phyloP scores from a whole-genome alignment of 2,329 filamentous ascomycete species.

The Fusarium floridanum region DNA sequence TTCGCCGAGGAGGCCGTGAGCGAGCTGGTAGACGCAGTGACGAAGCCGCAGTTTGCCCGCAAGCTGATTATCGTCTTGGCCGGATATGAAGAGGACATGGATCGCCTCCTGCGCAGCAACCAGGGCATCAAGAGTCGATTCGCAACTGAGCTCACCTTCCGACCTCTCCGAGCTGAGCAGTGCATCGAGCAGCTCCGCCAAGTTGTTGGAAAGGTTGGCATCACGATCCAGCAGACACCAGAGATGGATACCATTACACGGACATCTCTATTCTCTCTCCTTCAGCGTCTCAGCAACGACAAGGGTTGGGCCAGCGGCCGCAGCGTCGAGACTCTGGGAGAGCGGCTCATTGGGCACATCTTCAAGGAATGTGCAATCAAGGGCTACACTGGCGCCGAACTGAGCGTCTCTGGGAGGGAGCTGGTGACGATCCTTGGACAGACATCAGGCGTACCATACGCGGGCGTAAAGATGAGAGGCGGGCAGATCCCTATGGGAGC shows the following conservation, averaged over 20 bases:
- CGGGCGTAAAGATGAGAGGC: slow-evolving; percentile 41
- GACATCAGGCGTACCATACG: slow-evolving; percentile 44
- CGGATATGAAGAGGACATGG: slow-evolving; percentile 76
- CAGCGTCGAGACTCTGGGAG: slow-evolving; percentile 69
- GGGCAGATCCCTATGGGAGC: slow-evolving; percentile 48
- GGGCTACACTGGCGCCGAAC: slow-evolving; percentile 46
- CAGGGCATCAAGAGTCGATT: slow-evolving; percentile 74
- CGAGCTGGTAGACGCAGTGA: slow-evolving; percentile 64
- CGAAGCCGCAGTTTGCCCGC: slow-evolving; percentile 67
- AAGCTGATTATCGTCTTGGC: slow-evolving; percentile 76
- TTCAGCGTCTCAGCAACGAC: slow-evolving; percentile 58
- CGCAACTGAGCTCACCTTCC: slow-evolving; percentile 71
- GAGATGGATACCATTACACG: slow-evolving; percentile 43
- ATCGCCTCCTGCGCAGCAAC: slow-evolving; percentile 71
- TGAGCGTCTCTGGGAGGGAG: slow-evolving; percentile 47
- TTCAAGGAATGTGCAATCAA: slow-evolving; percentile 52
- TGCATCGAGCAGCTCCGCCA: slow-evolving; percentile 61
- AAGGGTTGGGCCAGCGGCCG: slow-evolving; percentile 72
- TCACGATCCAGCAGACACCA: slow-evolving; percentile 46
- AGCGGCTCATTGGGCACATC: slow-evolving; percentile 61
- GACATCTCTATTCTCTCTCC: slow-evolving; percentile 48
- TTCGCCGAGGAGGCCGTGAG: slow-evolving; percentile 69
- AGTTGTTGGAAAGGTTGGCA: slow-evolving; percentile 49
- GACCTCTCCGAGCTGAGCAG: slow-evolving; percentile 57
- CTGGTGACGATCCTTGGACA: slow-evolving; percentile 47